Evolutionary conservation across 805 yeast species (phyloP).

Genomic region (Zygosaccharomyces rouxii): DNA sequence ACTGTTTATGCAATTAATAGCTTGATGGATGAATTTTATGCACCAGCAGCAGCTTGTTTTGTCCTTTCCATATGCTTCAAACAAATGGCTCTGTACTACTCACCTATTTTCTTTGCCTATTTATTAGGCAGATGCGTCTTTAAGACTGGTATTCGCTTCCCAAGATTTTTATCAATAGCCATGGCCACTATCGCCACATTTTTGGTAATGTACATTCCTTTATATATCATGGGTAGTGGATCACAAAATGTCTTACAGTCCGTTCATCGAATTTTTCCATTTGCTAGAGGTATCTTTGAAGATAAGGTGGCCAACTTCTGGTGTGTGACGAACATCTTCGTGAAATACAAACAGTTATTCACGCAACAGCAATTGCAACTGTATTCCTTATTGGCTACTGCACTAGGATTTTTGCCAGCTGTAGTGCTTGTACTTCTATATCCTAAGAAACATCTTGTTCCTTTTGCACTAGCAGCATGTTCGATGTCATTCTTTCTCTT

Average conservation of each 20-base stretch:
- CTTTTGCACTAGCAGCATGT: slow-evolving; percentile 76
- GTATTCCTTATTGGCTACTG: slow-evolving; percentile 51
- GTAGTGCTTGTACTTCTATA: slow-evolving; percentile 46
- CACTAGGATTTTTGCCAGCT: slow-evolving; percentile 52
- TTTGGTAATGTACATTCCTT: slow-evolving; percentile 52
- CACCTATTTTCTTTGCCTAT: slow-evolving; percentile 83
- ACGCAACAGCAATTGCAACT: slow-evolving; percentile 54
- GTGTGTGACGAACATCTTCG: slow-evolving; percentile 82
- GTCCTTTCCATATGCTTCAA: slow-evolving; percentile 77
- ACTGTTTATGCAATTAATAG: slow-evolving; percentile 64
- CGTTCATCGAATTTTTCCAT: slow-evolving; percentile 81
- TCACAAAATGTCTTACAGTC: slow-evolving; percentile 42
- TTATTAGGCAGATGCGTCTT: slow-evolving; percentile 52
- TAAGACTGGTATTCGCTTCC: slow-evolving; percentile 44
- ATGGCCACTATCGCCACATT: slow-evolving; percentile 57
- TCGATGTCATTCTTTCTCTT: slow-evolving; percentile 86
- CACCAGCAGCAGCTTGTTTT: slow-evolving; percentile 71
- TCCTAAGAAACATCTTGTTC: slow-evolving; percentile 48
- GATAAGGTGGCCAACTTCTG: slow-evolving; percentile 97
- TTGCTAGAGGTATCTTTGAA: slow-evolving; percentile 89
- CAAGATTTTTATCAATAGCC: slow-evolving; percentile 58
- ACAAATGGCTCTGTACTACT: slow-evolving; percentile 92
- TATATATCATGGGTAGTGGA: slow-evolving; percentile 44
- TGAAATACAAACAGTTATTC: slow-evolving; percentile 63
- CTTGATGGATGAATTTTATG: slow-evolving; percentile 57